Evolutionary conservation across 2,329 filamentous ascomycete genomes (phyloP), one percentile per base, ranked within the genome.

Genomic region (Paecilomyces dactylethromorphus): DNA sequence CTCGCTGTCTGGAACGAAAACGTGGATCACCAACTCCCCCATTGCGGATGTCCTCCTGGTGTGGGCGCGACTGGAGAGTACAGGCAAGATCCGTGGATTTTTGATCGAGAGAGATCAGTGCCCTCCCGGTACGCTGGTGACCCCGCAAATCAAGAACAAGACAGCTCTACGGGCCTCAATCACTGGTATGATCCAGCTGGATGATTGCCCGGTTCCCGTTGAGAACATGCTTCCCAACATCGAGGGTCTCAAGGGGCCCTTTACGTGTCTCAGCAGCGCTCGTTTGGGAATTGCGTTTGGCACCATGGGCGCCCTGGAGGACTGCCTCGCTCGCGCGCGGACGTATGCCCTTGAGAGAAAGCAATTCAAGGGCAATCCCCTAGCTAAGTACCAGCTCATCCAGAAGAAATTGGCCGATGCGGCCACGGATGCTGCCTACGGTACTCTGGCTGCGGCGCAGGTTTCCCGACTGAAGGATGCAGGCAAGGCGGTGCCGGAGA

Each of bases 341-440:
- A 86, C 87, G 12, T 99, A 99, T 72, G 86, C 92, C n/a, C 78
- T 99, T 55, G 92, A 97, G 75, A 84, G 94, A 63, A 93, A 89
- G 78, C 94, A 99, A 75, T 99, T 99, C 84, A 96, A 95, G 79
- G 87, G 87, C 55, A 97, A 97, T 75, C 92, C 93, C 0, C 82
- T 99, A 56, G 94, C 93, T 49, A 95, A 90, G 74, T 99, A 99
- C 72, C 94, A 99, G 79, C 86, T 99, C 13, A 84, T 99, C 56
- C 94, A 99, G 81, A 97, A 97, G 85, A 99, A 99, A 81, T 81
- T 99, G 62, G 89, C 93, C 0, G 94, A 99, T 74, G 94, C 94
- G 1, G 82, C 85, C 3, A 97, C 93, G 0, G 94, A 99, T 74
- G 91, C 90, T 1, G 89, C 92, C 1, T 97, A 90, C 71, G 94